A percentile compares a stretch with the other conserved stretches of the same genome.
Conservation (phyloP, 768 basidiomycete species). For the Inosperma sp. region DNA sequence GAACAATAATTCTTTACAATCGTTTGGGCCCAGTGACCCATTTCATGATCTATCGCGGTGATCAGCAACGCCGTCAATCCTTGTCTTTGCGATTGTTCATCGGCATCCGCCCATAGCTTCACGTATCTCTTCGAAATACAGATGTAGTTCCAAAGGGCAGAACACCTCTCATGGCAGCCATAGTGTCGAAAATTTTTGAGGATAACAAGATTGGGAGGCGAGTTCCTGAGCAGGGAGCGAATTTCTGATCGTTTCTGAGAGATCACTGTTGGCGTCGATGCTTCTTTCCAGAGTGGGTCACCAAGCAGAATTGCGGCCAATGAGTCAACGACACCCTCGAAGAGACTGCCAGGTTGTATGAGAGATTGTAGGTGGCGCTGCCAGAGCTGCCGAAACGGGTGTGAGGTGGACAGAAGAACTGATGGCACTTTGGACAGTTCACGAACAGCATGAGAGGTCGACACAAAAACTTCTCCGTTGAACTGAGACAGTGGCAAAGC, state of each 20-base stretch:
- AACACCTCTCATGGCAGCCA: background rate
- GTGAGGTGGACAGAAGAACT: background rate
- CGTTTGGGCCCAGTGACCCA: constrained; percentile 2
- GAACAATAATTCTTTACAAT: background rate
- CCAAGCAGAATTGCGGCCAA: background rate
- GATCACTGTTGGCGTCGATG: background rate
- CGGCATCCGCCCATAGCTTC: background rate
- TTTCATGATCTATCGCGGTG: background rate
- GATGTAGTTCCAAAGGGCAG: background rate
- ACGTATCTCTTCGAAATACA: background rate
- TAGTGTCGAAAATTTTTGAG: background rate
- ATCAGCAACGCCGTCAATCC: background rate
- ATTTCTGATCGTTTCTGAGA: background rate
- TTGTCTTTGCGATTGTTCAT: background rate
- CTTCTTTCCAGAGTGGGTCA: constrained; percentile 1
- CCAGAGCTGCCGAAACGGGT: background rate
- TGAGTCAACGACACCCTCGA: background rate
- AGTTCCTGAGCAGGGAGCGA: background rate
- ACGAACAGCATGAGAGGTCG: background rate
- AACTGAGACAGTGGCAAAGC: constrained; percentile 3
- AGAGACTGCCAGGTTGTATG: background rate
- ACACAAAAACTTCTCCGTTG: constrained; percentile 2
- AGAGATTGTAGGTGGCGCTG: background rate
- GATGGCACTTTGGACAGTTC: background rate
- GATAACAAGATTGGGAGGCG: background rate